Base-by-base conservation (phyloP, 83 land plant species). In the Picea abies region DNA sequence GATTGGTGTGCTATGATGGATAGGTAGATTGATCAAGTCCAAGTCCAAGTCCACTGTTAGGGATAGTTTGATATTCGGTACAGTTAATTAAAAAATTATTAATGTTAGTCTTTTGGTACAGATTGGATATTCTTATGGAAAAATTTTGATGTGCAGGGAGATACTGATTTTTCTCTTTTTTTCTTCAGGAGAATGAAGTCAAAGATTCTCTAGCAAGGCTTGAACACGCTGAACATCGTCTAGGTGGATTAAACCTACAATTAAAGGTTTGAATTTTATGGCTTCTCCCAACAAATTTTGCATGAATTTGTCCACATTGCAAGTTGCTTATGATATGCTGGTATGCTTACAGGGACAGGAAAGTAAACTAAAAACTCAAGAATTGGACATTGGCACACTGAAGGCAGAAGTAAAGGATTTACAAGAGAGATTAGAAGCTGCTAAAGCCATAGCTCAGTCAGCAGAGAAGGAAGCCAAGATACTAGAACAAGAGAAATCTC, bases 41-140 rank as follows among this genome's bases (percentile, higher is more conserved):
- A 95, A 63, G 94, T 88, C n/a, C 93, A 52, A n/a, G n/a, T n/a
- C n/a, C n/a, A n/a, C 3, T 52, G 58, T 97, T 71, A 91, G 95
- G 68, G 80, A 80, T 81, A 81, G 95, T 23, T 62, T 97, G 82
- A 90, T 76, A 9, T 52, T 12, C 2, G 58, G 14, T 52, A 10
- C 14, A 87, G 87, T 52, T 11, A 52, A 52, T 52, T 11, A 11
- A 11, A 52, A 52, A 52, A 12, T 14, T 49, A 49, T 49, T 9
- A 10, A 49, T 49, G 56, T 52, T 11, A 52, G 52, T 52, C 12
- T 52, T 67, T 69, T 32, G 37, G 37, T 69, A 39, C 19, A 32
- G 4, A 69, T 15, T 35, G 20, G 35, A 69, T 16, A 19, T 19
- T 69, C n/a, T 35, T 82, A 3, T 47, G 19, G 65, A 22, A 32